Percentiles rank a stretch among this genome's conserved stretches.
Evolutionary conservation across 495 filamentous ascomycete genomes (phyloP).

Genomic region (Thozetella sp.): DNA sequence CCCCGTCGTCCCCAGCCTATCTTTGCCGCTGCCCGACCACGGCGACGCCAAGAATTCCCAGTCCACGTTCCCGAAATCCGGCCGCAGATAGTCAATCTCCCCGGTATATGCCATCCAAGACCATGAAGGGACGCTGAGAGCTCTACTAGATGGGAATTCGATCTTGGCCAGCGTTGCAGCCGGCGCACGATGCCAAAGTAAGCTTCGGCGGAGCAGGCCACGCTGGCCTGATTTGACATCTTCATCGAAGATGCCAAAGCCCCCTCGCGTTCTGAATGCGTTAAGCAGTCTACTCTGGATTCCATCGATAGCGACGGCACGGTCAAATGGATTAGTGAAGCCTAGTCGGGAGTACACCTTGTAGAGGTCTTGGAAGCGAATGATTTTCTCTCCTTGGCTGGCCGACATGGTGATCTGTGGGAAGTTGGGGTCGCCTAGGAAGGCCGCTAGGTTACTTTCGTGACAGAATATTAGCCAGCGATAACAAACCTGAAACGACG

Average conservation of each 20-base stretch:
- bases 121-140: slow-evolving; percentile 14
- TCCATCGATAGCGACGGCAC: slow-evolving; percentile 21
- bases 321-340: slow-evolving; percentile 14
- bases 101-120: slow-evolving; percentile 26
- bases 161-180: slow-evolving; percentile 2
- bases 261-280: slow-evolving; percentile 13
- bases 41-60: no score
- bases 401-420: slow-evolving; percentile 10
- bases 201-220: slow-evolving; percentile 11
- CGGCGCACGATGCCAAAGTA: slow-evolving; percentile 14
- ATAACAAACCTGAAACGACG: not conserved
- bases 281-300: slow-evolving; percentile 15
- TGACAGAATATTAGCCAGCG: not conserved
- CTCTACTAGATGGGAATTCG: slow-evolving; percentile 3
- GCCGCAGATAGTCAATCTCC: slow-evolving; percentile 14
- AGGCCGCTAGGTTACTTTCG: slow-evolving; percentile 13
- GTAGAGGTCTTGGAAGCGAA: slow-evolving; percentile 21
- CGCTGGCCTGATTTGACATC: not conserved
- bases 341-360: slow-evolving; percentile 17
- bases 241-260: slow-evolving; percentile 15
- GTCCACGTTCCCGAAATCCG: no score
- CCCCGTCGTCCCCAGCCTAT: no score
- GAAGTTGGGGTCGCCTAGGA: slow-evolving; percentile 14
- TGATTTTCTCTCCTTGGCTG: slow-evolving; percentile 20
- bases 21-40: no score